phyloP scores from a whole-genome alignment of 2,329 filamentous ascomycete genomes.

The Neurospora crassa region DNA sequence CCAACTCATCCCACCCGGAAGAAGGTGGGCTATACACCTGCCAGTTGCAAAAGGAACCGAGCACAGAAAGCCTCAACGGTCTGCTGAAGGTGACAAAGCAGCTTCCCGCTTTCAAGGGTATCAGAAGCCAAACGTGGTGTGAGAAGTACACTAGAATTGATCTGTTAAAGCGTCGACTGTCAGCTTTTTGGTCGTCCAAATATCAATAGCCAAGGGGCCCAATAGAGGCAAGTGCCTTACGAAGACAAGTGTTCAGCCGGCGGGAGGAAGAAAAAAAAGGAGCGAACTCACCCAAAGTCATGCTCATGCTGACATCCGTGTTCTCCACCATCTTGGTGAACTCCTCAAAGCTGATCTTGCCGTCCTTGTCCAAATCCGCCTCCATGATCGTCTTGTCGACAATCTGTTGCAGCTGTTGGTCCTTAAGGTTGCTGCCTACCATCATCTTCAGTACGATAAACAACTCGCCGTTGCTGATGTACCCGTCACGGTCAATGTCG shows the following conservation, averaged over 20 bases:
- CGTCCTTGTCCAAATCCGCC: conserved; percentile 88
- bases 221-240: neutral
- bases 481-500: conserved; percentile 97
- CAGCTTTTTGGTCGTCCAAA: neutral
- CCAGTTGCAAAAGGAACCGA: neutral
- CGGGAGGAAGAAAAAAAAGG: neutral
- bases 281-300: conserved; percentile 53
- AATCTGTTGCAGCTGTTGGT: conserved; percentile 97
- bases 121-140: neutral
- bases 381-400: conserved; percentile 99
- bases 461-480: conserved; percentile 96
- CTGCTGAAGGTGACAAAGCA: neutral
- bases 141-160: neutral
- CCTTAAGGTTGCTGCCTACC: conserved; percentile 98
- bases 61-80: neutral
- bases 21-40: neutral
- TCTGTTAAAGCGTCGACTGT: neutral
- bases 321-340: conserved; percentile 99
- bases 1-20: neutral
- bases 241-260: neutral
- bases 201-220: neutral
- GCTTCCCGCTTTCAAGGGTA: neutral
- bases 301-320: conserved; percentile 69
- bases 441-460: conserved; percentile 99
- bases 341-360: conserved; percentile 98